Evolutionary conservation across 2,329 filamentous ascomycete genomes (phyloP).

Genomic region (Cladobotryum mycophilum): DNA sequence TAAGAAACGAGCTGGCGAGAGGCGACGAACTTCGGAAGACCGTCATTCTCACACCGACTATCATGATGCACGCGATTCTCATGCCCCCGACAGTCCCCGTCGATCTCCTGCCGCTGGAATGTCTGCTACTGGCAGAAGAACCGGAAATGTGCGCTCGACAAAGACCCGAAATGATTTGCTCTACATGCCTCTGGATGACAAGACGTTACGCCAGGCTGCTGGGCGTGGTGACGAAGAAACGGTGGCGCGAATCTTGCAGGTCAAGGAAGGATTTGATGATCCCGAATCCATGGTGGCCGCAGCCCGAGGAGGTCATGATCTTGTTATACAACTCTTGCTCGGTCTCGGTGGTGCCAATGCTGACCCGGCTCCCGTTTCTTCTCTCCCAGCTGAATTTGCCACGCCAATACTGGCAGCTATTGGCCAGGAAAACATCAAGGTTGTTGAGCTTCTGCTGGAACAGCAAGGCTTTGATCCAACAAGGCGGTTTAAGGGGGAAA

Average conservation of each 20-base stretch:
- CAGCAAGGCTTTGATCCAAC: conserved; percentile 79
- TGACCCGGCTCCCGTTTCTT: conserved; percentile 61
- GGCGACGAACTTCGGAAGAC: conserved; percentile 53
- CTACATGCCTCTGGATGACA: conserved; percentile 58
- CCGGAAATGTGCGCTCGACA: conserved; percentile 51
- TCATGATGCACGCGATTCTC: conserved; percentile 44
- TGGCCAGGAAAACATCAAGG: conserved; percentile 77
- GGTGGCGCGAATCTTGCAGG: conserved; percentile 54
- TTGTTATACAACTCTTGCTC: conserved; percentile 73
- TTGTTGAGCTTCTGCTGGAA: conserved; percentile 72
- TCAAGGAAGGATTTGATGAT: conserved; percentile 60
- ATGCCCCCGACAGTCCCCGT: conserved; percentile 53
- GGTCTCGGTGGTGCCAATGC: conserved; percentile 59
- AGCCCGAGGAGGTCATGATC: conserved; percentile 83
- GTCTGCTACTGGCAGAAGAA: conserved; percentile 40
- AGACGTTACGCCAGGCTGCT: conserved; percentile 54
- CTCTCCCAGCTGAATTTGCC: conserved; percentile 62
- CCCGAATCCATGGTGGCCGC: conserved; percentile 85
- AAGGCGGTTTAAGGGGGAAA: conserved; percentile 65
- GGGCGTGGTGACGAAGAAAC: conserved; percentile 56
- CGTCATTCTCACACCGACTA: conserved; percentile 42
- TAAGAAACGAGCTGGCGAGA: conserved; percentile 48
- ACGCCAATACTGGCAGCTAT: conserved; percentile 95
- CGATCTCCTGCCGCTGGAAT: conserved; percentile 43
- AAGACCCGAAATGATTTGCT: conserved; percentile 60